Percentiles rank a stretch among this genome's conserved stretches.
Conservation (phyloP, 1,139 yeast species). For the Taphrina confusa region DNA sequence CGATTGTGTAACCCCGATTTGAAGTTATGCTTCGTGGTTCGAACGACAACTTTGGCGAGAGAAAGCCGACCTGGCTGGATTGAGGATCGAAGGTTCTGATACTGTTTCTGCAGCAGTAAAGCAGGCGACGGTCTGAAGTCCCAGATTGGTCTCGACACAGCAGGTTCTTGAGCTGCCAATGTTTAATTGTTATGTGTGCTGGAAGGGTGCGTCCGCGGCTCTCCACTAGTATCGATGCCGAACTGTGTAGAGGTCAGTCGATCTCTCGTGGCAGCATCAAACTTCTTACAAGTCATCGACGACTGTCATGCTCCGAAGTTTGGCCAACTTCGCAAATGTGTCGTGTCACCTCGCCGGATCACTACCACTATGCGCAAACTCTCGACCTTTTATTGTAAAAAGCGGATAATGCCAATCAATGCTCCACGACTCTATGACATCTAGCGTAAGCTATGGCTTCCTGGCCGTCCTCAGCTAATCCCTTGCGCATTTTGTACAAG, state of each 20-base stretch:
- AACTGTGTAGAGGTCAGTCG: background rate
- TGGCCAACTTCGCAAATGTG: no score
- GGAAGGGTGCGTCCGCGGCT: conserved; percentile 12
- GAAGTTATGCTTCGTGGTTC: conserved; percentile 25
- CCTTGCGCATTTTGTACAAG: no score
- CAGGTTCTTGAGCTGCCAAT: conserved; percentile 29
- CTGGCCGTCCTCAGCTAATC: no score
- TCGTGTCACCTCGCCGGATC: no score
- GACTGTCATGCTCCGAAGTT: background rate
- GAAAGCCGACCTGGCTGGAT: background rate
- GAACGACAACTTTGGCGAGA: conserved; percentile 16
- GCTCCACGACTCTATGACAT: no score
- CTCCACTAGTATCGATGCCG: background rate
- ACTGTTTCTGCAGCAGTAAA: conserved; percentile 24
- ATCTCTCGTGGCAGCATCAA: no score
- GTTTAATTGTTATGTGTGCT: conserved; percentile 17
- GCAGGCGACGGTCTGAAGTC: background rate
- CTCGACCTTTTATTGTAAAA: no score
- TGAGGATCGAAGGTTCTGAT: conserved; percentile 16
- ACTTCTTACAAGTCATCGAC: background rate
- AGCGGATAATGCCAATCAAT: no score
- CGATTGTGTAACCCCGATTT: conserved; percentile 22
- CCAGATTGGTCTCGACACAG: conserved; percentile 25
- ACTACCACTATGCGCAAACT: no score
- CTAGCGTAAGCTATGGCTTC: no score